A percentile compares a stretch with the other conserved stretches of the same genome.
Evolutionary conservation across 805 yeast genomes (phyloP).

Genomic region (Metschnikowia santaceciliae): DNA sequence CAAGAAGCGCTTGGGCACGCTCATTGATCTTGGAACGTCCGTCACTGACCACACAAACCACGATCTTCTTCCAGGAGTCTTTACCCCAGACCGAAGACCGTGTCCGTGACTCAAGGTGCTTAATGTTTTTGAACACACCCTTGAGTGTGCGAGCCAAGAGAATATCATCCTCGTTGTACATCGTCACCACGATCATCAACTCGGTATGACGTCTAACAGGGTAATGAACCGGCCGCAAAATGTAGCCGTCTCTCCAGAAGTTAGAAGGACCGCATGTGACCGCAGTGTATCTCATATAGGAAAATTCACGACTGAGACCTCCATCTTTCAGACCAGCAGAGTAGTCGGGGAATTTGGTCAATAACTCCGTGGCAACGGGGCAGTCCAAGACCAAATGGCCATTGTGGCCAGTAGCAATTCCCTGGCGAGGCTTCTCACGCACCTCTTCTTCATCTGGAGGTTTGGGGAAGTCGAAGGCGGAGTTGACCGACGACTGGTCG

Average conservation of each 20-base stretch:
- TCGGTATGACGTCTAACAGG: conserved; percentile 54
- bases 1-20: conserved; percentile 71
- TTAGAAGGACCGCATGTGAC: conserved; percentile 70
- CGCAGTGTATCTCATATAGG: conserved; percentile 59
- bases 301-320: conserved; percentile 49
- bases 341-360: conserved; percentile 43
- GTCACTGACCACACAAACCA: conserved; percentile 84
- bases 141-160: conserved; percentile 79
- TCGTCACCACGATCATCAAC: conserved; percentile 57
- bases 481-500: conserved; percentile 16
- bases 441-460: conserved; percentile 34
- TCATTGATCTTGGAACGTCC: conserved; percentile 84
- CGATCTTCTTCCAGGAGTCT: conserved; percentile 92
- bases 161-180: conserved; percentile 81
- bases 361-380: conserved; percentile 72
- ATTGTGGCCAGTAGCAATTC: conserved; percentile 30
- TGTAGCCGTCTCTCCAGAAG: conserved; percentile 52
- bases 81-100: conserved; percentile 81
- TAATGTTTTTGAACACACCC: conserved; percentile 82
- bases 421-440: conserved; percentile 29
- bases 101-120: conserved; percentile 62
- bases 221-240: conserved; percentile 53
- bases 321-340: conserved; percentile 31
- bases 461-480: conserved; percentile 31
- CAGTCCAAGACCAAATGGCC: conserved; percentile 87